Conservation (phyloP, 495 filamentous ascomycete species). For the Podospora tetraspora region DNA sequence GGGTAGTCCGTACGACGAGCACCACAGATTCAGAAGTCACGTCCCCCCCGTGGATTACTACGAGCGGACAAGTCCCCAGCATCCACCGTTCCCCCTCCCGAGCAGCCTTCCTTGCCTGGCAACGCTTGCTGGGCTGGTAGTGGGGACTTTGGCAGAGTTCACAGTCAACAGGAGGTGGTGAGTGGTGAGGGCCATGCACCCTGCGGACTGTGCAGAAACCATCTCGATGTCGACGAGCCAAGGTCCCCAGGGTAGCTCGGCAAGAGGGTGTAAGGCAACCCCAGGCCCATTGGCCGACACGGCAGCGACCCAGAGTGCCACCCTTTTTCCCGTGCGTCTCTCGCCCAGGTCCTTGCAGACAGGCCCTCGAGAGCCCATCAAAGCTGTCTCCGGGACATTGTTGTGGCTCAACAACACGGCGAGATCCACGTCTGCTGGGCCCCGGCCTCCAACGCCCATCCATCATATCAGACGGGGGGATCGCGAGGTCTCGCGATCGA, state of each 20-base stretch:
- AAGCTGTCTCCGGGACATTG: not conserved
- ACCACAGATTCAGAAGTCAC: not conserved
- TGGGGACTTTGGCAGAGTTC: not conserved
- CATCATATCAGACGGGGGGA: not conserved
- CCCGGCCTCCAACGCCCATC: too few species aligned
- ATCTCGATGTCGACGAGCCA: conserved; percentile 21
- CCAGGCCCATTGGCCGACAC: conserved; percentile 22
- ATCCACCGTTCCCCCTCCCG: conserved; percentile 7
- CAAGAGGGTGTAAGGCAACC: conserved; percentile 22
- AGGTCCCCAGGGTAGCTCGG: conserved; percentile 19
- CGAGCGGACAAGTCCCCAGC: not conserved
- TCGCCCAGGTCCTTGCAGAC: not conserved
- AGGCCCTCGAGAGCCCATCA: not conserved
- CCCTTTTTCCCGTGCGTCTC: conserved; percentile 1
- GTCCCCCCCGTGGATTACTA: not conserved
- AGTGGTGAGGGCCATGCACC: conserved; percentile 11
- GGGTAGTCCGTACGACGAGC: not conserved
- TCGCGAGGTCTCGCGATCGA: not conserved
- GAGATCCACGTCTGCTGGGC: not conserved
- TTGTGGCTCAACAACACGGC: not conserved
- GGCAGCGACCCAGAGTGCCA: conserved; percentile 4
- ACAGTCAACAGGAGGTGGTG: conserved; percentile 5
- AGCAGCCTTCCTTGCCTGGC: conserved; percentile 15
- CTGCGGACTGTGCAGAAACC: conserved; percentile 15
- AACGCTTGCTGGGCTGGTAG: conserved; percentile 9